Conservation (phyloP, 495 filamentous ascomycete genomes). For the Pseudomonodictys pantanalensis region DNA sequence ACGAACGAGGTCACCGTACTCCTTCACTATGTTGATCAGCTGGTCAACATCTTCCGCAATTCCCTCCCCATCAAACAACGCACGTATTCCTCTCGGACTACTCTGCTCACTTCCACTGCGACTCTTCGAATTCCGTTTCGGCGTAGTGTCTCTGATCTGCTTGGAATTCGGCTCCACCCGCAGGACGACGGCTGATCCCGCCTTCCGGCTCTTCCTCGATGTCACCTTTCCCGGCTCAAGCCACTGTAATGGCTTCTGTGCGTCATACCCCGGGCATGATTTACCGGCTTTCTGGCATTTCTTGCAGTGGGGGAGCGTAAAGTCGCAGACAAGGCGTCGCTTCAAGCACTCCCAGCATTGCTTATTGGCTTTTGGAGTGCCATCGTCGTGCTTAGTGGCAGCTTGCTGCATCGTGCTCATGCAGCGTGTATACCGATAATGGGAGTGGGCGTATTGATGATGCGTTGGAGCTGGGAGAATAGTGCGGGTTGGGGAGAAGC, state of each 20-base stretch:
- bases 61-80: no score
- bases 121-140: background rate
- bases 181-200: background rate
- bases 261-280: conserved; percentile 17
- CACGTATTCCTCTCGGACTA: no score
- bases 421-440: background rate
- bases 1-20: no score
- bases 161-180: background rate
- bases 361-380: background rate
- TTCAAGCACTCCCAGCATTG: conserved; percentile 26
- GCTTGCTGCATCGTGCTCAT: background rate
- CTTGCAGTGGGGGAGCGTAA: conserved; percentile 13
- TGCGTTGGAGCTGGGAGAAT: no score
- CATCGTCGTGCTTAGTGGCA: background rate
- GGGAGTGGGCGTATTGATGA: no score
- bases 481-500: no score
- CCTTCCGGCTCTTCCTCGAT: background rate
- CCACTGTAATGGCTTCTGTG: conserved; percentile 22
- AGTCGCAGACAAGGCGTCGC: conserved; percentile 20
- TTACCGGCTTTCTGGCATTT: conserved; percentile 11
- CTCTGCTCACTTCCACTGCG: no score
- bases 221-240: conserved; percentile 11
- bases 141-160: background rate
- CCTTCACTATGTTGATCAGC: no score
- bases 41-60: no score